A percentile compares a stretch with the other conserved stretches of the same genome.
These are phyloP conservation scores for Secale cereale DNA, from an alignment of 176 grass and related monocot species.

Conservation along the genomic window DNA sequence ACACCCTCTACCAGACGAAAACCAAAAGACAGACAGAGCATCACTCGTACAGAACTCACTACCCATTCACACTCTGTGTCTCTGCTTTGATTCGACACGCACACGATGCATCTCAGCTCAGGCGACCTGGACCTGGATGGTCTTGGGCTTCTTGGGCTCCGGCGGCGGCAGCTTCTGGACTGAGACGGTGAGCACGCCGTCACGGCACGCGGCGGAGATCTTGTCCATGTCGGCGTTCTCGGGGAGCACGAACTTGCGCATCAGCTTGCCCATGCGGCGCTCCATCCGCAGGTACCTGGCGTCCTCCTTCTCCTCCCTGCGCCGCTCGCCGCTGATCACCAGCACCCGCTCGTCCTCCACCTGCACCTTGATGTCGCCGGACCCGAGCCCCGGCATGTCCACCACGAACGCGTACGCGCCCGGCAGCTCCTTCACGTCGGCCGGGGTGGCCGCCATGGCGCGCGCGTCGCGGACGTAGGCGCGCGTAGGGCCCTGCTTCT, in stretches of 20 bases:
- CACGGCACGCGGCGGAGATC: slow-evolving; percentile 54
- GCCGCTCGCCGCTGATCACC: slow-evolving; percentile 71
- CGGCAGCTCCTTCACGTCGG: slow-evolving; percentile 75
- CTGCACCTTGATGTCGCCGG: slow-evolving; percentile 81
- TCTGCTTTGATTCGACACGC: no score
- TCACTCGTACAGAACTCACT: no score
- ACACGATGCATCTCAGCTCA: slow-evolving; percentile 13
- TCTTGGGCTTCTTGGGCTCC: slow-evolving; percentile 82
- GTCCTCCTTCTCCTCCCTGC: slow-evolving; percentile 63
- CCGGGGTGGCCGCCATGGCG: slow-evolving; percentile 69
- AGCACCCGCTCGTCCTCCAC: slow-evolving; percentile 76
- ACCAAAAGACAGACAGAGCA: no score
- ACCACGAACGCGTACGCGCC: slow-evolving; percentile 61
- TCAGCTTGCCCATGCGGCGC: slow-evolving; percentile 75
- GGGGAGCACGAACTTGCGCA: slow-evolving; percentile 76
- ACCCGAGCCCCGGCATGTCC: slow-evolving; percentile 81
- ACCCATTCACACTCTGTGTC: no score
- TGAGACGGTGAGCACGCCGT: slow-evolving; percentile 63
- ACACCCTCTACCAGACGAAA: not conserved
- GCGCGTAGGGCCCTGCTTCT: slow-evolving; percentile 46
- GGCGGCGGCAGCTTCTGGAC: slow-evolving; percentile 73
- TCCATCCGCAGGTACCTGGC: slow-evolving; percentile 78
- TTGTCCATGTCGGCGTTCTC: slow-evolving; percentile 66
- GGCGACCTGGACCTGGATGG: slow-evolving; percentile 70
- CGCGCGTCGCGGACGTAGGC: slow-evolving; percentile 71